Evolutionary conservation across 331 rosid genomes (phyloP), one percentile per base, ranked within the genome.

Genomic region (Malus hybrid): DNA sequence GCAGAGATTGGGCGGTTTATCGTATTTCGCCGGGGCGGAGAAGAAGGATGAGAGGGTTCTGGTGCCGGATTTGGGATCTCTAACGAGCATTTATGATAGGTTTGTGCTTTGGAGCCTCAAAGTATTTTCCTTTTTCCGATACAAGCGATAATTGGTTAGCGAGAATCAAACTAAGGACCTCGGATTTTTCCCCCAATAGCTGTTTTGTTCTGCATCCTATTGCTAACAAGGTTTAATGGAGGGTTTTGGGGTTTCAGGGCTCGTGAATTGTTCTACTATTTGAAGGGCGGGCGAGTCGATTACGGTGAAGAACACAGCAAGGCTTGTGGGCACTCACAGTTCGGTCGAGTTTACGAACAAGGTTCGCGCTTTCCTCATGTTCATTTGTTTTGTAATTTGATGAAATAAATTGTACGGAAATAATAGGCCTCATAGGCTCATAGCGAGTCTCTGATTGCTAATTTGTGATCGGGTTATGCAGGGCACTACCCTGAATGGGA

Each of bases 401-500:
- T 83, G 50, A 22, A 68, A 61, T 52, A 70, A 78, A 50, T 22
- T 65, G 13, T 19, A 14, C 13, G 12, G 63, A 42, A 42, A 42
- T 10, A 42, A 3, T 34, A 65, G 24, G 2, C 7, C 14, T 44
- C 12, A 10, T 24, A 22, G 29, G 29, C 29, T 59, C 29, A 5
- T 50, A 70, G 64, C 6, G 60, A 54, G 36, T 52, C 4, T 31
- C 19, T 68, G 14, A 46, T 61, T 27, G 61, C 11, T 32, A 14
- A 15, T 65, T 68, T 71, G 59, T 77, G 31, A 73, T 71, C 81
- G 69, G 76, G 68, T 61, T 34, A 10, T 80, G n/a, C 87, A 92
- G 99, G 99, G 54, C 87, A 95, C 73, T 92, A 90, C 83, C 93
- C 97, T 50, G 96, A 95, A 75, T 95, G 99, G 99, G 97, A 92